Evolutionary conservation across 129 eudicot species (phyloP), one percentile per base, ranked within the genome.

Genomic region (Kitagawia praeruptora): DNA sequence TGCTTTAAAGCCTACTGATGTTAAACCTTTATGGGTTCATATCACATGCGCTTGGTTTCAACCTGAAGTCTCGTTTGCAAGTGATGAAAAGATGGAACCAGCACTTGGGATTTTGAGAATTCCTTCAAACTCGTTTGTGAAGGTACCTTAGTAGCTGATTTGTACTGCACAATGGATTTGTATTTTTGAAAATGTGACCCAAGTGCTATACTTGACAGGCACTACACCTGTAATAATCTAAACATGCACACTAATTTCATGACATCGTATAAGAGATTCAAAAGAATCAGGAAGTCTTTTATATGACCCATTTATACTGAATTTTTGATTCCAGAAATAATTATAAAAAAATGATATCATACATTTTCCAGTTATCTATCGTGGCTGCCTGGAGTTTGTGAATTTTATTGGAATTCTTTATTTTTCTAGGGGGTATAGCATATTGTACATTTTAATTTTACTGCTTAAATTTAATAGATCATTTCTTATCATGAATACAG

Each of bases 31-130:
- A 37, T 95, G 99, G 99, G 99, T 95, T 79, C 99, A 95, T 77
- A 88, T 95, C 53, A 95, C 99, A 9, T 95, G 99, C 71, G 99
- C 99, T 63, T 95, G 99, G 99, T 92, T 95, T 85, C 91, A 91
- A 56, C 99, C 99, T 70, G 96, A 95, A 84, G 96, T 95, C 83
- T 92, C 90, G 49, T 95, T 95, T 79, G 91, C 94, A 63, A 95
- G 93, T 74, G 97, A 95, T 49, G 99, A 92, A 81, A 88, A 83
- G 74, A 95, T 95, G 99, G 99, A 95, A 79, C 99, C 97, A 83
- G 99, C 97, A n/a, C 79, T 92, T 83, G 99, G 99, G 76, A 89
- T 95, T 61, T 86, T 95, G 84, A 87, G 94, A 77, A 95, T 95
- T 80, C 95, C 99, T 31, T 95, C 97, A 80, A 90, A 90, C 78